Percentiles rank a stretch among this genome's conserved stretches.
Evolutionary conservation across 805 yeast genomes (phyloP).

Genomic region (Candida sonorensis): DNA sequence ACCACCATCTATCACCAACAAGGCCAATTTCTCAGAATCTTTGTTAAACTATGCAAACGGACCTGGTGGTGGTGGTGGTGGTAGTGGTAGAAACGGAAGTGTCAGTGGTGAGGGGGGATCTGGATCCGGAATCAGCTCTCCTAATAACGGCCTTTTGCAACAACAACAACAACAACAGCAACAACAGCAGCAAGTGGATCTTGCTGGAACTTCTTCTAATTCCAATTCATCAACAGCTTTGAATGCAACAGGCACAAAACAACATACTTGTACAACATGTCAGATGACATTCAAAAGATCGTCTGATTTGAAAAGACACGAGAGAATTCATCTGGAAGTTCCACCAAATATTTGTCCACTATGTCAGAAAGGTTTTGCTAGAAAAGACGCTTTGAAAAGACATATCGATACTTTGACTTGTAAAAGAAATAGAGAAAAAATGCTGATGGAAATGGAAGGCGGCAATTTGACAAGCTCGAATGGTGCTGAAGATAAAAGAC

Average conservation of each 20-base stretch:
- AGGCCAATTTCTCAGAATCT: too few species aligned
- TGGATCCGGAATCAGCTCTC: not conserved
- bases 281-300: slow-evolving; percentile 58
- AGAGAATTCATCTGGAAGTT: slow-evolving; percentile 63
- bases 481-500: not conserved
- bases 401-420: slow-evolving; percentile 73
- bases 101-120: too few species aligned
- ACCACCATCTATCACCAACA: too few species aligned
- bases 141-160: too few species aligned
- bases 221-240: not conserved
- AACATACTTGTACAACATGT: slow-evolving; percentile 51
- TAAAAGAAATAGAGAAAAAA: slow-evolving; percentile 58
- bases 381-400: slow-evolving; percentile 75
- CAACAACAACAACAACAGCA: too few species aligned
- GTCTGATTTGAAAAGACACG: slow-evolving; percentile 67
- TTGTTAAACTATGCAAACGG: too few species aligned
- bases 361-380: slow-evolving; percentile 79
- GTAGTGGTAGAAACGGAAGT: too few species aligned
- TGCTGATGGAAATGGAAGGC: slow-evolving; percentile 16
- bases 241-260: slow-evolving; percentile 3
- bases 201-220: too few species aligned
- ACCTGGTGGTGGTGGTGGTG: too few species aligned
- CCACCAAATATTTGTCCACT: slow-evolving; percentile 69
- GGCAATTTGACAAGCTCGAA: too few species aligned
- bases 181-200: too few species aligned